phyloP scores from a whole-genome alignment of 176 grass and related monocot genomes.

The Triticum urartu region DNA sequence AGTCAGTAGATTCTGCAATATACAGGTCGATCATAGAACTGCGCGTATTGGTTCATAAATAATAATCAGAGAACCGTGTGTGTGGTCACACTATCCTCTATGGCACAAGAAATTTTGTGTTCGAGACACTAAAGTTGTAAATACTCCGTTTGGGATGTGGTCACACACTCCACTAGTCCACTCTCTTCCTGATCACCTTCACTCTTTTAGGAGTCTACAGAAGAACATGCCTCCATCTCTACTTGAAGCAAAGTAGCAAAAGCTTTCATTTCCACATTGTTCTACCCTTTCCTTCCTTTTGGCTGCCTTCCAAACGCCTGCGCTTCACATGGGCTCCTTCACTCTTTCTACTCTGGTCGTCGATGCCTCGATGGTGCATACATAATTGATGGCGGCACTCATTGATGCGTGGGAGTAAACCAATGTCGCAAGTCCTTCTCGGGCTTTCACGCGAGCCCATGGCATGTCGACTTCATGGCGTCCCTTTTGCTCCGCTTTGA shows the following conservation, averaged over 20 bases:
- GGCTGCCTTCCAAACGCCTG: slow-evolving; percentile 17
- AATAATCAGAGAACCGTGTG: background rate
- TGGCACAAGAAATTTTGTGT: background rate
- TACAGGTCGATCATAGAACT: background rate
- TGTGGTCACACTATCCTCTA: background rate
- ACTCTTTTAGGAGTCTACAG: background rate
- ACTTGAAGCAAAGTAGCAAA: background rate
- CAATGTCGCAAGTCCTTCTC: slow-evolving; percentile 9
- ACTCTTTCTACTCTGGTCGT: slow-evolving; percentile 7
- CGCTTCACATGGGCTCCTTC: slow-evolving; percentile 34
- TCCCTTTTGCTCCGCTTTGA: slow-evolving; percentile 11
- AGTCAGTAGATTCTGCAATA: background rate
- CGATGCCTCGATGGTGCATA: background rate
- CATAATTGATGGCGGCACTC: background rate
- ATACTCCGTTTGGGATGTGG: background rate
- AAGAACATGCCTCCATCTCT: slow-evolving; percentile 4
- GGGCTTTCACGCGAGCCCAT: background rate
- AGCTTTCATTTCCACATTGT: slow-evolving; percentile 20
- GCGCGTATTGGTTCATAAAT: no score
- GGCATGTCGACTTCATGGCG: background rate
- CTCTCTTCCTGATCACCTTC: background rate
- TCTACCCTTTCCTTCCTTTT: background rate
- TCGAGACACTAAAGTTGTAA: background rate
- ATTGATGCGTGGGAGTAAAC: background rate
- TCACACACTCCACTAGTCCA: background rate